Percentiles rank a stretch among this genome's conserved stretches.
These are phyloP conservation scores for Micromonas pusilla DNA, from an alignment of 139 green algal species.

Conservation along the genomic window DNA sequence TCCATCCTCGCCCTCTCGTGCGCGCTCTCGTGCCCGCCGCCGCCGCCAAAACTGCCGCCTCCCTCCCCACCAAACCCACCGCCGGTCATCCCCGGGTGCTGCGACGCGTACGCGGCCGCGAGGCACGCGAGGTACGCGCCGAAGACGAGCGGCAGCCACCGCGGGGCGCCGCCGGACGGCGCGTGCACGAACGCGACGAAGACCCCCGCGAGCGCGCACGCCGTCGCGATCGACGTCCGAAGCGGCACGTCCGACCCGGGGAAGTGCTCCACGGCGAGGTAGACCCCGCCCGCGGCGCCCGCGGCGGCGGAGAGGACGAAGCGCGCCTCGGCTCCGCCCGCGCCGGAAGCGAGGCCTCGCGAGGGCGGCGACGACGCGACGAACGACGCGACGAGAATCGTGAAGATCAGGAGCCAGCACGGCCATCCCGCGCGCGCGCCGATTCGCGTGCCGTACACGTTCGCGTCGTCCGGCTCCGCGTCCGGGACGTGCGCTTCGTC, in stretches of 20 bases:
- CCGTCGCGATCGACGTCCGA: constrained; percentile 68
- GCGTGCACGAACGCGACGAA: constrained; percentile 70
- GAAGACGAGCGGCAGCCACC: constrained; percentile 53
- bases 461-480: constrained; percentile 69
- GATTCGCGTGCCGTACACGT: constrained; percentile 63
- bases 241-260: constrained; percentile 42
- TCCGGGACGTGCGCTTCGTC: constrained; percentile 75
- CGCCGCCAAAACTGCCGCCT: too few species aligned
- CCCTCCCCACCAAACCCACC: too few species aligned
- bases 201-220: constrained; percentile 48
- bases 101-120: constrained; percentile 9
- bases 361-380: constrained; percentile 29
- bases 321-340: too few species aligned
- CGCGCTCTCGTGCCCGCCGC: too few species aligned
- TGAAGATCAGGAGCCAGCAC: constrained; percentile 72
- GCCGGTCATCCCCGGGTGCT: too few species aligned
- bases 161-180: constrained; percentile 35
- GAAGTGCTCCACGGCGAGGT: constrained; percentile 84
- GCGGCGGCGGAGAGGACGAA: constrained; percentile 23
- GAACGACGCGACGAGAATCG: constrained; percentile 42
- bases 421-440: constrained; percentile 57
- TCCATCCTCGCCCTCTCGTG: not conserved
- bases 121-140: constrained; percentile 54
- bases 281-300: constrained; percentile 53
- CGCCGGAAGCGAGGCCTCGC: constrained; percentile 3